Evolutionary conservation across 208 protist genomes (phyloP), one percentile per base, ranked within the genome.

Genomic region (Leishmania aethiopica): DNA sequence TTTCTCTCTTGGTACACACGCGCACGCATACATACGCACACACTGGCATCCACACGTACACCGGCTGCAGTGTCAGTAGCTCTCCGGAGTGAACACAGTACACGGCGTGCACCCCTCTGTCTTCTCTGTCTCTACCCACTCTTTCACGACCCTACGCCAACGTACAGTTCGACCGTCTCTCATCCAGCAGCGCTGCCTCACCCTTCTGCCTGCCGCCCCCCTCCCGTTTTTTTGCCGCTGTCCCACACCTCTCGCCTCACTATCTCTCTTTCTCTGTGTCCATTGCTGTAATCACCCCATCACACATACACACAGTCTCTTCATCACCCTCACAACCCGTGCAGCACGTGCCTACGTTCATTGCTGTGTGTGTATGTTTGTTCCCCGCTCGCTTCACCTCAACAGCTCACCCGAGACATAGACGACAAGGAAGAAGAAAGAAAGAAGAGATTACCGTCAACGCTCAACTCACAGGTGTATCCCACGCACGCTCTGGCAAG

Each of bases 11-110:
- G 55, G 22, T 37, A 55, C 28, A 72, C 67, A n/a, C 67, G 49
- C 15, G 35, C 45, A 72, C 67, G 15, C 67, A 72, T 10, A 55
- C 15, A 55, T 10, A 22, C 17, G 51, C 51, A 22, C 51, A 55
- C 32, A 42, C 11, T 69, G 59, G 59, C 59, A 64, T 47, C 40
- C 17, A 32, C 32, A 47, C 22, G 2, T 1, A 10, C 67, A 72
- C 67, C 0, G 45, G 35, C 32, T 37, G 15, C 74, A 86, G 74
- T 72, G 80, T 66, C 70, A 55, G 69, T 70, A 78, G 28, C 59
- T 81, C 75, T 80, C 49, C 60, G 42, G 74, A 75, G 75, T 83
- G 67, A 77, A 73, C 60, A 73, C 74, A 80, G 67, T 62, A 79
- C 17, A 82, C 57, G 55, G 42, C 64, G 37, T 75, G 66, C 71